These are phyloP conservation scores for Lenwebbia sp. DNA, from an alignment of 345 rosid species.

Conservation along the genomic window DNA sequence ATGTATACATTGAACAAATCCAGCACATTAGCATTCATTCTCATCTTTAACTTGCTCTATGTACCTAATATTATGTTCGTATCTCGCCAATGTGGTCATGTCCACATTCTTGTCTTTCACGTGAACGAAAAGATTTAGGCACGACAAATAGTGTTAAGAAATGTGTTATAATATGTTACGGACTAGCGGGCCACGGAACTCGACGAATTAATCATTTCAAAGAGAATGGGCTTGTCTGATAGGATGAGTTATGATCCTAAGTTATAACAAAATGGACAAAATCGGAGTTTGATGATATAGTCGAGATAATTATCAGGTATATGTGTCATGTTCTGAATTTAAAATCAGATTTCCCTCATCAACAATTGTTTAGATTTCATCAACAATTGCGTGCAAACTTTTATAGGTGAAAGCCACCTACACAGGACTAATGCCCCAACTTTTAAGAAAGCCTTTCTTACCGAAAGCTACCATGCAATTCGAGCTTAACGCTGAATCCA, in stretches of 20 bases:
- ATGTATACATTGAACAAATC: background rate
- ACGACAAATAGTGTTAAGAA: background rate
- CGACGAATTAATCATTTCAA: background rate
- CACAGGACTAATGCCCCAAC: background rate
- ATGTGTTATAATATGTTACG: background rate
- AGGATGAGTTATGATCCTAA: background rate
- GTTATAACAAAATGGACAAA: background rate
- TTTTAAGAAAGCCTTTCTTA: background rate
- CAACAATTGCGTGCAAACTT: background rate
- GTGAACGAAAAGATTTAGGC: background rate
- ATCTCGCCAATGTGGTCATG: background rate
- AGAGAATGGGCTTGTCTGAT: background rate
- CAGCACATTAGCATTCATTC: background rate
- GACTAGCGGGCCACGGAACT: background rate
- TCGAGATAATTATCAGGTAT: background rate
- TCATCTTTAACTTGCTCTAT: background rate
- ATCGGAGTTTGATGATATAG: background rate
- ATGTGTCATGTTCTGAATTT: background rate
- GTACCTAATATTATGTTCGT: background rate
- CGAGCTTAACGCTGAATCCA: background rate
- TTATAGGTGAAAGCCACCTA: background rate
- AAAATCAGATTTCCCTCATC: background rate
- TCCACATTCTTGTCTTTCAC: background rate
- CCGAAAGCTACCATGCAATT: background rate
- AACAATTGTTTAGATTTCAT: background rate